Base-by-base conservation (phyloP, 805 yeast genomes). In the Ogataea wickerhamii region DNA sequence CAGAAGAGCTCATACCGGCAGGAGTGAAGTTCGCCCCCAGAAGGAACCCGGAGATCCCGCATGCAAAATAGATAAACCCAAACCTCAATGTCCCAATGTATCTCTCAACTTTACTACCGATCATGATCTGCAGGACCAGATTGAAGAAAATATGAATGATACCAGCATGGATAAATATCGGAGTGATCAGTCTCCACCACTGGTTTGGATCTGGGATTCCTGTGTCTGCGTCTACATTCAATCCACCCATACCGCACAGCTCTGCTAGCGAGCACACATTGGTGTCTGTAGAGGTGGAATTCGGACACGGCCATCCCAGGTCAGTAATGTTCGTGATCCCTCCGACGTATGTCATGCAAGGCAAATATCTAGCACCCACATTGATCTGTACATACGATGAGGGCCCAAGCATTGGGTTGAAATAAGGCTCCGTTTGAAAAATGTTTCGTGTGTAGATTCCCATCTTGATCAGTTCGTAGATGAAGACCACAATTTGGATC, bases 381-480 rank as follows among this genome's bases (percentile, higher is more conserved):
- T 78, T 74, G 40, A 82, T 80, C 52, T 77, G 69, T 1, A 81
- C 64, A 49, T 80, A 80, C 0, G 80, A 62, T 2, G 87, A 80
- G 10, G 89, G 89, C 1, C 89, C 89, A 19, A 82, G 55, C 88
- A 82, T 82, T 5, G 88, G 89, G 54, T 82, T 82, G 64, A 82
- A 79, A 43, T 76, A 73, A 4, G 89, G 89, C 48, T 78, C 58
- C 0, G 85, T 78, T 53, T 78, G 86, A 43, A 82, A 71, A 3
- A 82, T 76, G 12, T 74, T 68, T 2, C 86, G 85, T 0, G 88
- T 82, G 30, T 75, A 63, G 5, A 55, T 49, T 5, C 77, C 71
- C 84, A 78, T 77, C 39, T 62, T 64, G 8, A 66, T 71, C 24
- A 82, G 58, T 55, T 82, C 88, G 10, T 71, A 81, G 6, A 80